These are phyloP conservation scores for Sclerotinia trifoliorum DNA, from an alignment of 2,329 filamentous ascomycete species.

Conservation along the genomic window DNA sequence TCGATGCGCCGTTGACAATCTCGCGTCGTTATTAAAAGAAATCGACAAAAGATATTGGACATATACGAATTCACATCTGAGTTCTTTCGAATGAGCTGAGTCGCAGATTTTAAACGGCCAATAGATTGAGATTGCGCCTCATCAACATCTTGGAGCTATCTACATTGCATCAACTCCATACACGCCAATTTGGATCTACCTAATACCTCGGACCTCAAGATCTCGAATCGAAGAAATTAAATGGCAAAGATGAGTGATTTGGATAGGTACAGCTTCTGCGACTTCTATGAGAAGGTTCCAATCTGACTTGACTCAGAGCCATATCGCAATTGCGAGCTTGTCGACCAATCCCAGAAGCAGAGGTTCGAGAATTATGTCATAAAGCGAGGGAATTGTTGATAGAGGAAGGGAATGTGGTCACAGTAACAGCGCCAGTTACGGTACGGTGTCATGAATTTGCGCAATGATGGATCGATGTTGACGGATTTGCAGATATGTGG, in stretches of 20 bases:
- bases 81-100: slow-evolving; percentile 8
- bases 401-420: slow-evolving; percentile 96
- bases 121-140: slow-evolving; percentile 8
- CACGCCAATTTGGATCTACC: neutral
- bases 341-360: slow-evolving; percentile 89
- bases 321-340: slow-evolving; percentile 95
- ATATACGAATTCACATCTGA: slow-evolving; percentile 7
- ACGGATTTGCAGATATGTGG: slow-evolving; percentile 70
- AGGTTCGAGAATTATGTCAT: slow-evolving; percentile 96
- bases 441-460: slow-evolving; percentile 46
- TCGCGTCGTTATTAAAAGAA: neutral
- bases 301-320: slow-evolving; percentile 56
- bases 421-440: slow-evolving; percentile 90
- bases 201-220: neutral
- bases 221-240: neutral
- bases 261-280: slow-evolving; percentile 63
- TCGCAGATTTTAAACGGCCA: neutral
- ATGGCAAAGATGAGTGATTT: slow-evolving; percentile 76
- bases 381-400: slow-evolving; percentile 95
- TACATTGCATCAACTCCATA: neutral
- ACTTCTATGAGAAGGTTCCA: neutral
- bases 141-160: slow-evolving; percentile 9
- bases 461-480: slow-evolving; percentile 26
- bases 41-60: neutral
- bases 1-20: slow-evolving; percentile 30